Evolutionary conservation across 345 rosid genomes (phyloP).

Genomic region (Cochlearia excelsa): DNA sequence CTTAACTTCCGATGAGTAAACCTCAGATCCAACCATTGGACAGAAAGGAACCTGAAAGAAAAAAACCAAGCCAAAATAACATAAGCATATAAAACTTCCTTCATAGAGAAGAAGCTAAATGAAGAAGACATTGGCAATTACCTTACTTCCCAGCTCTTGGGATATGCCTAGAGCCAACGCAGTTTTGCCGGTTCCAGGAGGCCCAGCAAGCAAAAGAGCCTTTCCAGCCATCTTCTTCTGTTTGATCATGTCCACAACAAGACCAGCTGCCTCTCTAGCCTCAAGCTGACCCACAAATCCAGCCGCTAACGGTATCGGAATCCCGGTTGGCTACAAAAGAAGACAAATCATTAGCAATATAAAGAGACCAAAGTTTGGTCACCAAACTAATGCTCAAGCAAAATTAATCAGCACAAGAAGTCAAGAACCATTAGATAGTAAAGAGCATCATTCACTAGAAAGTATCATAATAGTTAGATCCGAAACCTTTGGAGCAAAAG

Average conservation of each 20-base stretch:
- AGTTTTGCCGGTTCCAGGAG: constrained; percentile 99
- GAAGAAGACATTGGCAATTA: constrained; percentile 14
- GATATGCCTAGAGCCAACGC: constrained; percentile 93
- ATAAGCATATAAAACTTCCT: not conserved
- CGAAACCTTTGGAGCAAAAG: not conserved
- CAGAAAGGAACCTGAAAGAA: constrained; percentile 86
- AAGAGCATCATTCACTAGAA: too few species aligned
- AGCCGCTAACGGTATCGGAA: constrained; percentile 74
- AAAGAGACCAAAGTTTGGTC: not conserved
- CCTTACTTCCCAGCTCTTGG: constrained; percentile 99
- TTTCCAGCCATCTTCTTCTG: constrained; percentile 98
- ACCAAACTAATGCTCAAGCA: too few species aligned
- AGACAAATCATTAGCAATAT: constrained; percentile 3
- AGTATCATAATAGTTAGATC: too few species aligned
- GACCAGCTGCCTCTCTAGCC: constrained; percentile 96
- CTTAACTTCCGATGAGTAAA: constrained; percentile 97
- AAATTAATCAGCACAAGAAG: too few species aligned
- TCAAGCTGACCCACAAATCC: constrained; percentile 95
- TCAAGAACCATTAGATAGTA: too few species aligned
- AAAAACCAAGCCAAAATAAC: not conserved
- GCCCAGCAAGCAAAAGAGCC: constrained; percentile 91
- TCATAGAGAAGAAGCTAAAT: constrained; percentile 7
- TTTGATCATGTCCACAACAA: constrained; percentile 93
- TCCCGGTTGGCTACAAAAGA: constrained; percentile 60
- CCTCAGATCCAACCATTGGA: constrained; percentile 99